Conservation (phyloP, 2,329 filamentous ascomycete genomes). For the Fusarium poae region DNA sequence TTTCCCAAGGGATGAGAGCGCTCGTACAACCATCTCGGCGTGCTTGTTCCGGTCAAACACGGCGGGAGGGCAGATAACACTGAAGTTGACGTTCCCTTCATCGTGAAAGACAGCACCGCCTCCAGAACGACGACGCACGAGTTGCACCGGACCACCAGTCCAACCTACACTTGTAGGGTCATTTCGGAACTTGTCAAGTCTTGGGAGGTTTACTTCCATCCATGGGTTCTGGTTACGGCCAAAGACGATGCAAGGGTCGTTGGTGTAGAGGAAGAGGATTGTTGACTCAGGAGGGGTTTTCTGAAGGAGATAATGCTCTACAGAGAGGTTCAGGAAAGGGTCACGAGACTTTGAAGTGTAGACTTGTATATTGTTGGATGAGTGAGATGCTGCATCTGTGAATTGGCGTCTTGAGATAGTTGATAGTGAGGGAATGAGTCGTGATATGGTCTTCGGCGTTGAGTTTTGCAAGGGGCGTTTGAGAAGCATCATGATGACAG, state of each 20-base stretch:
- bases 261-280: conserved; percentile 88
- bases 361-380: conserved; percentile 70
- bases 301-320: conserved; percentile 90
- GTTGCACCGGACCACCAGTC: conserved; percentile 57
- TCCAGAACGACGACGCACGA: conserved; percentile 87
- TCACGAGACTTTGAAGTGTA: conserved; percentile 78
- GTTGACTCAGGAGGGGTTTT: conserved; percentile 78
- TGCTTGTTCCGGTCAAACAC: conserved; percentile 87
- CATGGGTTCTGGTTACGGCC: conserved; percentile 98
- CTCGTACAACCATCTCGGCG: conserved; percentile 92
- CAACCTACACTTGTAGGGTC: conserved; percentile 42
- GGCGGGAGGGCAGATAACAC: conserved; percentile 84
- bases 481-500: conserved; percentile 26
- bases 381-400: conserved; percentile 56
- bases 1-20: conserved; percentile 72
- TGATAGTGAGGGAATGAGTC: conserved; percentile 20
- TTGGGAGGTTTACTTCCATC: conserved; percentile 84
- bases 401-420: conserved; percentile 50
- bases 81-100: conserved; percentile 92
- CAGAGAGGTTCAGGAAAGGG: conserved; percentile 90
- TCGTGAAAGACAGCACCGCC: conserved; percentile 97
- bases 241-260: conserved; percentile 88
- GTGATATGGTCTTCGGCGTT: conserved; percentile 16
- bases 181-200: conserved; percentile 59
- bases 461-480: conserved; percentile 22